These are phyloP conservation scores for Talaromyces proteolyticus DNA, from an alignment of 495 filamentous ascomycete species.

Conservation along the genomic window DNA sequence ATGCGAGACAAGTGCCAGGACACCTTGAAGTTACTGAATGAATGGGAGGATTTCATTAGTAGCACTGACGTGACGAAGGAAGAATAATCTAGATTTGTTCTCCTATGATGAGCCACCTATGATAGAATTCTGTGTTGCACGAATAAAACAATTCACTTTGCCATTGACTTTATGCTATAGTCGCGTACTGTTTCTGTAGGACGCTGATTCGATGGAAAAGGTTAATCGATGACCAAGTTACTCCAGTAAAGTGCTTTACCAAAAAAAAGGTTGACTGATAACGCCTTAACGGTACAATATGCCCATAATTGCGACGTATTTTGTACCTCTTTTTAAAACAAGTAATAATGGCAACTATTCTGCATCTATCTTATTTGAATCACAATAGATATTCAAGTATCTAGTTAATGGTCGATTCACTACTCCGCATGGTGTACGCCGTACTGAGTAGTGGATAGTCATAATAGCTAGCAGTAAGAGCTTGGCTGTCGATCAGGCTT, in stretches of 20 bases:
- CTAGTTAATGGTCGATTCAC: background rate
- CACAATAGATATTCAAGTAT: background rate
- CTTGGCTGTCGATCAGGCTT: background rate
- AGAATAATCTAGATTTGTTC: background rate
- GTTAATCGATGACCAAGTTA: background rate
- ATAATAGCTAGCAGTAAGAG: background rate
- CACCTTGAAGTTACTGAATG: background rate
- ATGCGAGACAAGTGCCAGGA: background rate
- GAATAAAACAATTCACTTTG: background rate
- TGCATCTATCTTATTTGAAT: background rate
- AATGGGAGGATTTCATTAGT: background rate
- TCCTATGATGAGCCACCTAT: background rate
- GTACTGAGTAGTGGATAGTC: background rate
- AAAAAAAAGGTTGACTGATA: background rate
- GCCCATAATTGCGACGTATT: background rate
- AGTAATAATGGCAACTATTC: background rate
- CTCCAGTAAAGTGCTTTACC: background rate
- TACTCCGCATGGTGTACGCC: background rate
- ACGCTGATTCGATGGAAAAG: background rate
- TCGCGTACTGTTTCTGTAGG: background rate
- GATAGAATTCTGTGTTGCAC: background rate
- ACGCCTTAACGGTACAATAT: background rate
- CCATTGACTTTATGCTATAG: background rate
- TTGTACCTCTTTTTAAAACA: background rate
- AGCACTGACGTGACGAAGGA: background rate